A percentile compares a stretch with the other conserved stretches of the same genome.
Conservation (phyloP, 2,329 filamentous ascomycete species). For the Penicillium psychrosexuale region DNA sequence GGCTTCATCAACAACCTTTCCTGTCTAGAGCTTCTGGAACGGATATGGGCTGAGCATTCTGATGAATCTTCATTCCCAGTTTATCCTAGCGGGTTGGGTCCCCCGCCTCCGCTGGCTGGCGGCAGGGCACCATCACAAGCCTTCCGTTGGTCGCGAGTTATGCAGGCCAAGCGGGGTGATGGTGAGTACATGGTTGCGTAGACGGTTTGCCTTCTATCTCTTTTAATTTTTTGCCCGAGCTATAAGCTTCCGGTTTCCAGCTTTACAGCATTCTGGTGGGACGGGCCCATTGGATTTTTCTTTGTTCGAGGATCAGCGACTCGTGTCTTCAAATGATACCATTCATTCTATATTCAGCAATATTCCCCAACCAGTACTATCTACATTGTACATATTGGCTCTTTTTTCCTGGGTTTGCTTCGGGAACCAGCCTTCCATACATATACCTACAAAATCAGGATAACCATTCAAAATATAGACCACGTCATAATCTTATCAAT, state of each 20-base stretch:
- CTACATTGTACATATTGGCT: not conserved
- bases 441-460: not conserved
- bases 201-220: not conserved
- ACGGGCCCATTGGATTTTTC: not conserved
- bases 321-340: slow-evolving; percentile 19
- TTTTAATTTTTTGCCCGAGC: not conserved
- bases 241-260: not conserved
- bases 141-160: slow-evolving; percentile 39
- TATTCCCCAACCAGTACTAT: not conserved
- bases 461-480: not conserved
- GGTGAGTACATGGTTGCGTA: slow-evolving; percentile 43
- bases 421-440: not conserved
- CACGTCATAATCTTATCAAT: not conserved
- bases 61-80: slow-evolving; percentile 23
- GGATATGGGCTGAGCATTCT: slow-evolving; percentile 63
- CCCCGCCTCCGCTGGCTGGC: slow-evolving; percentile 15
- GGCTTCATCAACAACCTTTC: slow-evolving; percentile 93
- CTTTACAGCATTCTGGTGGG: slow-evolving; percentile 4
- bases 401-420: not conserved
- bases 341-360: slow-evolving; percentile 9
- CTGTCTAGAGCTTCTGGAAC: slow-evolving; percentile 79
- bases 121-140: slow-evolving; percentile 21
- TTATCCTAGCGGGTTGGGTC: slow-evolving; percentile 19
- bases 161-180: slow-evolving; percentile 37
- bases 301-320: slow-evolving; percentile 10